These are phyloP conservation scores for Sanghuangporus sanghuang DNA, from an alignment of 1,284 basidiomycete genomes.

Conservation along the genomic window DNA sequence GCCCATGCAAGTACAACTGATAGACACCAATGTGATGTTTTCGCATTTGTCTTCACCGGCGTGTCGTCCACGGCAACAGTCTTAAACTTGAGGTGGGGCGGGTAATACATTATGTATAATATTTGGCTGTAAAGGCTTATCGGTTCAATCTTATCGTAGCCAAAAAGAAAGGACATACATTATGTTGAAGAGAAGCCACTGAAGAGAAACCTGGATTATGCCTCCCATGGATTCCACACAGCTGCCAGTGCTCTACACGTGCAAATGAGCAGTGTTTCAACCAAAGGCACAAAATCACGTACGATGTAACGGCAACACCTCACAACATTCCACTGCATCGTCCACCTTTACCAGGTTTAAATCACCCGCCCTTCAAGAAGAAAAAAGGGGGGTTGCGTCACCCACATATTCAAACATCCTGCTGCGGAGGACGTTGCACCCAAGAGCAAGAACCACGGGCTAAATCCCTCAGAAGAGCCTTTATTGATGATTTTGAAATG, in stretches of 20 bases:
- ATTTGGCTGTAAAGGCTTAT: slow-evolving; percentile 54
- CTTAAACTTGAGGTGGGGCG: slow-evolving; percentile 71
- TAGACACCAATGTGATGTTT: slow-evolving; percentile 68
- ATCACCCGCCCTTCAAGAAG: background rate
- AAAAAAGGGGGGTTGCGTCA: slow-evolving; percentile 3
- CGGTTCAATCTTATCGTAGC: slow-evolving; percentile 1
- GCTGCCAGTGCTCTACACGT: slow-evolving; percentile 54
- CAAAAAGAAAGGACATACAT: slow-evolving; percentile 53
- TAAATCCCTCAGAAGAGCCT: slow-evolving; percentile 82
- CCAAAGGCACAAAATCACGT: slow-evolving; percentile 27
- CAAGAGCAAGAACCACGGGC: slow-evolving; percentile 90
- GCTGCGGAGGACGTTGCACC: slow-evolving; percentile 84
- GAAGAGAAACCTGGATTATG: slow-evolving; percentile 76
- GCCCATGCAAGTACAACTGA: slow-evolving; percentile 74
- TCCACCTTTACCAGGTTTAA: slow-evolving; percentile 44
- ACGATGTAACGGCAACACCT: slow-evolving; percentile 79
- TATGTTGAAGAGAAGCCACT: slow-evolving; percentile 84
- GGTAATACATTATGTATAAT: slow-evolving; percentile 92
- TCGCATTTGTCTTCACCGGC: slow-evolving; percentile 44
- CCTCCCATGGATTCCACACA: slow-evolving; percentile 86
- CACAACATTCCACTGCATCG: slow-evolving; percentile 85
- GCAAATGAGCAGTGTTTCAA: background rate
- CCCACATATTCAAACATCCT: slow-evolving; percentile 76
- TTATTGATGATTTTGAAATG: slow-evolving; percentile 71
- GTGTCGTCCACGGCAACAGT: slow-evolving; percentile 39